Percentiles rank a stretch among this genome's conserved stretches.
phyloP scores from a whole-genome alignment of 1,284 basidiomycete genomes.

The Pisolithus thermaeus region DNA sequence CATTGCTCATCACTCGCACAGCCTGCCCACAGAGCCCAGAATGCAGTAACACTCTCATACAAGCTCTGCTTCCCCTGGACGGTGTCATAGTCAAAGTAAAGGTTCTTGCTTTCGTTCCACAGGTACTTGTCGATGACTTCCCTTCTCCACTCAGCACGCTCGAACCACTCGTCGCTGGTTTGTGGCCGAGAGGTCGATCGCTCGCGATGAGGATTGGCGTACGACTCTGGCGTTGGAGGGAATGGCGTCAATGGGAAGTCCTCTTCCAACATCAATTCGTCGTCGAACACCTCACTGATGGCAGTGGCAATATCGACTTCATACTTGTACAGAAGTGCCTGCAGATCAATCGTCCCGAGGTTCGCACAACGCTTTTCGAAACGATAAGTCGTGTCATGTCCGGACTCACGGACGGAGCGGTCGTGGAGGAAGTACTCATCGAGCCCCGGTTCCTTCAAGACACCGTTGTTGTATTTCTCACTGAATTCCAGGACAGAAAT shows the following conservation, averaged over 20 bases:
- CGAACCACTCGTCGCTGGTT: constrained; percentile 85
- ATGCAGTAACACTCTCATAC: constrained; percentile 93
- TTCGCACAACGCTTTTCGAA: constrained; percentile 97
- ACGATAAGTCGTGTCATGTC: constrained; percentile 96
- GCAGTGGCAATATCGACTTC: constrained; percentile 92
- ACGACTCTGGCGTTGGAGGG: constrained; percentile 80
- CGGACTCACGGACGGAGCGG: constrained; percentile 88
- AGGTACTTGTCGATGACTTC: constrained; percentile 89
- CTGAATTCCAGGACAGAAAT: constrained; percentile 97
- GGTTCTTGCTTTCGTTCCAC: constrained; percentile 92
- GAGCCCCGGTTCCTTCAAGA: constrained; percentile 80
- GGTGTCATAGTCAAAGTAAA: constrained; percentile 98
- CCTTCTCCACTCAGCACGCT: constrained; percentile 77
- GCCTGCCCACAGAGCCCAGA: constrained; percentile 98
- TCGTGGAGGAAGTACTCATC: constrained; percentile 99
- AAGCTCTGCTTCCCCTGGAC: constrained; percentile 84
- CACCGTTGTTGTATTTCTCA: constrained; percentile 88
- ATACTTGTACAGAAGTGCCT: constrained; percentile 89
- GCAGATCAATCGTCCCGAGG: constrained; percentile 93
- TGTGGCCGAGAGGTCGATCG: constrained; percentile 61
- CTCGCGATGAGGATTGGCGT: constrained; percentile 55
- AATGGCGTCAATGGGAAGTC: constrained; percentile 90
- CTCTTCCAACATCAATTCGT: constrained; percentile 85
- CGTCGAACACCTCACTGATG: constrained; percentile 92
- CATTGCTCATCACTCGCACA: constrained; percentile 94